Percentiles rank a stretch among this genome's conserved stretches.
phyloP scores from a whole-genome alignment of 371 early-diverging fungal species.

The Rhizopus stolonifer region DNA sequence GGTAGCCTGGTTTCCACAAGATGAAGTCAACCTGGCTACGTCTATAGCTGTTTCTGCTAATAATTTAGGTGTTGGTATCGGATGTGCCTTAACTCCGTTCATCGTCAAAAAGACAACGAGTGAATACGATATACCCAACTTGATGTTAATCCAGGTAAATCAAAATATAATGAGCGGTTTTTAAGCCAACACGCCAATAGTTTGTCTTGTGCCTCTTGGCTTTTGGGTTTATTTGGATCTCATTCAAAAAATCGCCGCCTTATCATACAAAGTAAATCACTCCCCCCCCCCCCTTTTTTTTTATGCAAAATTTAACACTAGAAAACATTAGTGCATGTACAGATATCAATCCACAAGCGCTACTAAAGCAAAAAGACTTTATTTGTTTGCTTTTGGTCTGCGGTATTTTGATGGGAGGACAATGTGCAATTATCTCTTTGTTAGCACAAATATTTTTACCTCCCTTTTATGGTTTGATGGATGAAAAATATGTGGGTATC shows the following conservation, averaged over 20 bases:
- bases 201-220: slow-evolving; percentile 21
- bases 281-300: too few species aligned
- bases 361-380: slow-evolving; percentile 26
- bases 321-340: slow-evolving; percentile 1
- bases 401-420: slow-evolving; percentile 48
- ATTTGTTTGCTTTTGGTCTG: slow-evolving; percentile 37
- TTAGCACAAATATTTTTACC: slow-evolving; percentile 50
- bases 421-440: slow-evolving; percentile 49
- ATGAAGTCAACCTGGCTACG: slow-evolving; percentile 44
- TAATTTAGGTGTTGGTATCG: slow-evolving; percentile 50
- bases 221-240: slow-evolving; percentile 19
- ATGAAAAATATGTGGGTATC: slow-evolving; percentile 39
- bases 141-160: slow-evolving; percentile 39
- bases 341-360: slow-evolving; percentile 5
- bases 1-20: slow-evolving; percentile 51
- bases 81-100: slow-evolving; percentile 48
- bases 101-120: slow-evolving; percentile 34
- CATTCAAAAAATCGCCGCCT: slow-evolving; percentile 23
- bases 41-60: slow-evolving; percentile 54
- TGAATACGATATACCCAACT: slow-evolving; percentile 36
- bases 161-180: background rate
- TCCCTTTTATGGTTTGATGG: slow-evolving; percentile 29
- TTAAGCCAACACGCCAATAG: background rate
- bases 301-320: background rate
- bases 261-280: slow-evolving; percentile 21